Percentiles rank a stretch among this genome's conserved stretches.
Conservation (phyloP, 202 grass and related monocot species). For the Panicum virgatum region DNA sequence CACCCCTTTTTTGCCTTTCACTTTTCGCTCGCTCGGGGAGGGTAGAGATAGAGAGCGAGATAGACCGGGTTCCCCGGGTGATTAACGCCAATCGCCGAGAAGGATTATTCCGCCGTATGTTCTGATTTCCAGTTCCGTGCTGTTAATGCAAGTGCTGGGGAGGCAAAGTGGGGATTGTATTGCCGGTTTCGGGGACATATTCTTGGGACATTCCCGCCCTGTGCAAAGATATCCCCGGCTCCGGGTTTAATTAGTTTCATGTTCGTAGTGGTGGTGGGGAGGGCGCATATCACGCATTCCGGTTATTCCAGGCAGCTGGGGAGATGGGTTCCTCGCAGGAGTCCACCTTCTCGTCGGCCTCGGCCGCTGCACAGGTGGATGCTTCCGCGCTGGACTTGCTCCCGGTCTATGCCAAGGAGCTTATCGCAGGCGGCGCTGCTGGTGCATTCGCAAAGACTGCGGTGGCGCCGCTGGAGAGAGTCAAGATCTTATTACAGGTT, state of each 20-base stretch:
- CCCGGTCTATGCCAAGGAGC: constrained; percentile 65
- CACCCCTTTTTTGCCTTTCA: not conserved
- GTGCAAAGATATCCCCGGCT: constrained; percentile 25
- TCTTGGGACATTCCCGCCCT: constrained; percentile 28
- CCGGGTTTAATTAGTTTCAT: constrained; percentile 33
- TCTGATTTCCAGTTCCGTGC: not conserved
- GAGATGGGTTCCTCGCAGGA: constrained; percentile 61
- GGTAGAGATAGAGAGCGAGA: constrained; percentile 11
- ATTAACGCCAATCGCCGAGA: not conserved
- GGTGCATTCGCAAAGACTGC: constrained; percentile 69
- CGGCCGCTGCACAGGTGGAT: constrained; percentile 51
- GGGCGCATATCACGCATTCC: constrained; percentile 15
- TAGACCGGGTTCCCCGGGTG: not conserved
- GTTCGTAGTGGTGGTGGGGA: constrained; percentile 28
- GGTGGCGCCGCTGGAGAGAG: constrained; percentile 61
- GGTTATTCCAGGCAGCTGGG: not conserved
- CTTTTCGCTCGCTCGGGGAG: not conserved
- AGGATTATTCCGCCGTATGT: constrained; percentile 42
- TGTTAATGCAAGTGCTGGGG: constrained; percentile 22
- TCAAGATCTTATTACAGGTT: constrained; percentile 69
- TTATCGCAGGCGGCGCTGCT: constrained; percentile 65
- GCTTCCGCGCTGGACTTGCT: constrained; percentile 47
- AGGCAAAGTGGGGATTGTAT: constrained; percentile 5
- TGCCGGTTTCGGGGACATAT: constrained; percentile 31
- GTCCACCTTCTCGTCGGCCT: constrained; percentile 57